Evolutionary conservation across 129 eudicot genomes (phyloP), one percentile per base, ranked within the genome.

Genomic region (Logfia minima): DNA sequence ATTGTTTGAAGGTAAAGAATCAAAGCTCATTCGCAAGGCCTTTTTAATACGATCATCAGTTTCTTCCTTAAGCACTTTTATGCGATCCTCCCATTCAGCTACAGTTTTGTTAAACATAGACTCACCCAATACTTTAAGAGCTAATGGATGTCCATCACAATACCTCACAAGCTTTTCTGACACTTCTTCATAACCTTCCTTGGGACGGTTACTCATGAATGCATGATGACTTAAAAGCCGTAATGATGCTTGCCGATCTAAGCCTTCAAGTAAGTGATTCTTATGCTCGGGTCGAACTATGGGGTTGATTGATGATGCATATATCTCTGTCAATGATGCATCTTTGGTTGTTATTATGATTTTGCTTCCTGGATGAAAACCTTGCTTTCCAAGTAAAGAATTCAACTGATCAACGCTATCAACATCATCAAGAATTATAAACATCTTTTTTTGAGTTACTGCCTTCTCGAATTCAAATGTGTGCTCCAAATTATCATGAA

Each of bases 401-500:
- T 59, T 16, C 28, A 77, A 26, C 29, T 74, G 67, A 1, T 59
- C 23, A 3, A 58, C 1, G 9, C 53, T 23, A 37, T 43, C 45
- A 35, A 78, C 28, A 39, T 58, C 82, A 23, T 70, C 82, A 1
- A 70, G 48, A 26, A 70, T 71, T 8, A 39, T 1, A 41, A 78
- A 28, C 6, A 61, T 35, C 16, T 26, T 59, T 45, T 60, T 60
- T 22, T 4, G 29, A 4, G 68, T 8, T 7, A 62, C 3, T 26
- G 35, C 67, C 0, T 62, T 62, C 37, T 11, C 67, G 21, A 62
- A 26, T 0, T 3, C 24, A 22, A 2, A 8, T 10, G 48, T 53
- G 35, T 65, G 65, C 3, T 6, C 81, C 43, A 14, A 51, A 58
- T 4, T 4, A 18, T 69, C 64, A 19, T 26, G 31, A 4, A 24